phyloP scores from a whole-genome alignment of 2,329 filamentous ascomycete genomes.

The Cytospora piceae region DNA sequence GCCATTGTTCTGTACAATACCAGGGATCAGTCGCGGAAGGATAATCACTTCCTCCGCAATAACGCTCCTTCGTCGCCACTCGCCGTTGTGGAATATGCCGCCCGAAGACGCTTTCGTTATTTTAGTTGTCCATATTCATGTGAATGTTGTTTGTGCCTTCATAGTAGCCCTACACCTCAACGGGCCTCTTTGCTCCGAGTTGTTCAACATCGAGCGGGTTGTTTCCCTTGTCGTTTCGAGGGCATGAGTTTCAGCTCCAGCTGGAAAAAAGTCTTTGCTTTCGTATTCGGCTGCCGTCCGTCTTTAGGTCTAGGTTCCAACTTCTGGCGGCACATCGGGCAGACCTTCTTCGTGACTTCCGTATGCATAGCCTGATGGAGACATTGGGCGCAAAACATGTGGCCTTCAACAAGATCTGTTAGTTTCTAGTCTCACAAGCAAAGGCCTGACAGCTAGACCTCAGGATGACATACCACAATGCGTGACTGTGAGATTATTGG shows the following conservation, averaged over 20 bases:
- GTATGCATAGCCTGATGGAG: conserved; percentile 64
- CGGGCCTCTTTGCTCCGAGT: neutral
- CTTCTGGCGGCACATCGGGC: conserved; percentile 66
- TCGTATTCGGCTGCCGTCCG: conserved; percentile 35
- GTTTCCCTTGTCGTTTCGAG: conserved; percentile 55
- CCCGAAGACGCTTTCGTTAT: neutral
- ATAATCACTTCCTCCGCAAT: neutral
- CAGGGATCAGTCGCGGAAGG: neutral
- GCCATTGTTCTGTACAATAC: conserved; percentile 9
- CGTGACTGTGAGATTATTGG: conserved; percentile 61
- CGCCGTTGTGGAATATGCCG: neutral
- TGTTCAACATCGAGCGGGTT: conserved; percentile 22
- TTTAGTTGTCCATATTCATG: neutral
- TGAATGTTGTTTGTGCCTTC: neutral
- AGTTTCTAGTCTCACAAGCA: conserved; percentile 14
- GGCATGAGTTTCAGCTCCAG: conserved; percentile 68
- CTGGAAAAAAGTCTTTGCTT: conserved; percentile 51
- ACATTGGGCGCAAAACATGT: conserved; percentile 67
- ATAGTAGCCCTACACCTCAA: neutral
- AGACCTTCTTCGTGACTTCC: conserved; percentile 58
- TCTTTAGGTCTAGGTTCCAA: conserved; percentile 46
- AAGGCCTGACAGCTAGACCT: neutral
- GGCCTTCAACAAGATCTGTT: conserved; percentile 50
- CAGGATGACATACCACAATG: conserved; percentile 62
- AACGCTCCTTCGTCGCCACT: neutral